phyloP scores from a whole-genome alignment of 805 yeast genomes.

The Pichia sporocuriosa region DNA sequence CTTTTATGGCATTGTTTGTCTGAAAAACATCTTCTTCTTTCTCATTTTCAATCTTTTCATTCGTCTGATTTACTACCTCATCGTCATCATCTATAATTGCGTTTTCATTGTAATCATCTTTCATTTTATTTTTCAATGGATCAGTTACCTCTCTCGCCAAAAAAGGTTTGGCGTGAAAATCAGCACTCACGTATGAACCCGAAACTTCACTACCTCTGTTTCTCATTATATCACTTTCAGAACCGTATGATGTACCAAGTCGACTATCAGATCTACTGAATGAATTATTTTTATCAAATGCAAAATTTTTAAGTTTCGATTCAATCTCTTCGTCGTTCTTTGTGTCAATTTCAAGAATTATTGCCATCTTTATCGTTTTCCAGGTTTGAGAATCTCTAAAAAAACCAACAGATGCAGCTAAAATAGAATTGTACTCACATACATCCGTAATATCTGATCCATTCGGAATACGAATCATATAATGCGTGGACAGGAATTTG shows the following conservation, averaged over 20 bases:
- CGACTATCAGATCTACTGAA: constrained; percentile 12
- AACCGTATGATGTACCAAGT: constrained; percentile 20
- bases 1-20: too few species aligned
- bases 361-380: constrained; percentile 47
- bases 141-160: background rate
- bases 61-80: constrained; percentile 3
- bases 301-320: constrained; percentile 7
- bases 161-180: background rate
- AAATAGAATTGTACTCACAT: constrained; percentile 50
- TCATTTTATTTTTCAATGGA: too few species aligned
- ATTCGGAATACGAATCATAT: constrained; percentile 39
- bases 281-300: constrained; percentile 17
- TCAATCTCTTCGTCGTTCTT: constrained; percentile 12
- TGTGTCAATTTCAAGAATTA: constrained; percentile 29
- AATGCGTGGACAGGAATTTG: constrained; percentile 43
- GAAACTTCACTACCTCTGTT: background rate
- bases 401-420: constrained; percentile 45
- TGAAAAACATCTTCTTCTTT: background rate
- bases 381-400: constrained; percentile 57
- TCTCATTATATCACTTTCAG: constrained; percentile 10
- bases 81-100: constrained; percentile 24
- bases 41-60: background rate
- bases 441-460: constrained; percentile 46
- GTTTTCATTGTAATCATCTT: constrained; percentile 16
- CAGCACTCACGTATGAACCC: constrained; percentile 3